These are phyloP conservation scores for Solanum piurae DNA, from an alignment of 257 asterid species.

Conservation along the genomic window DNA sequence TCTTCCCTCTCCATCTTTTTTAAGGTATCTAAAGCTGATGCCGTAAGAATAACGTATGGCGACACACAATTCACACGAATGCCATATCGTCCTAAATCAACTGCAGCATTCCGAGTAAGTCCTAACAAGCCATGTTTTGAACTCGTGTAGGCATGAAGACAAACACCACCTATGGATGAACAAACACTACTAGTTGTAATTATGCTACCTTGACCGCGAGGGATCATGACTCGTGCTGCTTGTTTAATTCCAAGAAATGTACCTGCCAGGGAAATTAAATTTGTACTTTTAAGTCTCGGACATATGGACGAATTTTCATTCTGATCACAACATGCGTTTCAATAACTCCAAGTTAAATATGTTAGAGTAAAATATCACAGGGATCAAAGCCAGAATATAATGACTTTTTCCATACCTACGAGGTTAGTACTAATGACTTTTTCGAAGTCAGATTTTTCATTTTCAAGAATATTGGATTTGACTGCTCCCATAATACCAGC, in stretches of 20 bases:
- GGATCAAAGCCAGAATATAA: too few relatives aligned
- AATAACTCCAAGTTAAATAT: too few relatives aligned
- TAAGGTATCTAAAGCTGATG: neutral
- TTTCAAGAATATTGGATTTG: conserved; percentile 9
- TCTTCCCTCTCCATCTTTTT: neutral
- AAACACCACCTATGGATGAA: conserved; percentile 5
- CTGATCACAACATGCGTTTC: neutral
- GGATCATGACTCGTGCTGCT: conserved; percentile 35
- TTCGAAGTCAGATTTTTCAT: neutral
- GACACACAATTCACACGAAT: conserved; percentile 32
- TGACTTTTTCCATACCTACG: neutral
- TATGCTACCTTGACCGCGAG: conserved; percentile 15
- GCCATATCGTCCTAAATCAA: conserved; percentile 25
- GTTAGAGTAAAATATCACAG: too few relatives aligned
- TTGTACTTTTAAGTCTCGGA: neutral
- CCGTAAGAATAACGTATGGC: conserved; percentile 13
- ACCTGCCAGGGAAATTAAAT: conserved; percentile 4
- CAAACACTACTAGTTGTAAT: conserved; percentile 13
- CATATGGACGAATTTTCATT: neutral
- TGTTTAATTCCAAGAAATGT: conserved; percentile 29
- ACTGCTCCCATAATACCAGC: conserved; percentile 10
- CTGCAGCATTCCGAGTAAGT: conserved; percentile 4
- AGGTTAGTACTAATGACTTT: conserved; percentile 16
- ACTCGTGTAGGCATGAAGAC: conserved; percentile 12
- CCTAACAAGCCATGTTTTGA: conserved; percentile 29